Evolutionary conservation across 306 rosid genomes (phyloP).

Genomic region (Medicago lupulina): DNA sequence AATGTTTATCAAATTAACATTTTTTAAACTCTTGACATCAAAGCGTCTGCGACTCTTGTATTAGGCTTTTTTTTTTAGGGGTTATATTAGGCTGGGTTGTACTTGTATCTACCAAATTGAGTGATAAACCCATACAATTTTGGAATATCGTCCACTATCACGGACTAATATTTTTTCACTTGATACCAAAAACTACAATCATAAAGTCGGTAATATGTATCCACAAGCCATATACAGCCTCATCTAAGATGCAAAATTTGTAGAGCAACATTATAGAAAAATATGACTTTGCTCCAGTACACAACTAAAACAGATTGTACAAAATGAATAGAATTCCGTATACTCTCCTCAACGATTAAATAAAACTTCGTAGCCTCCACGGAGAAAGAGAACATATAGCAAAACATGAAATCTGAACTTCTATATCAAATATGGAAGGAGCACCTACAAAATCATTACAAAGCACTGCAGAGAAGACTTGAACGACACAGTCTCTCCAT

Average conservation of each 20-base stretch:
- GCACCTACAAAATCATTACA: conserved; percentile 42
- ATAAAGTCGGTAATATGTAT: conserved; percentile 27
- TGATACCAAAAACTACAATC: conserved; percentile 16
- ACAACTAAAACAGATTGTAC: conserved; percentile 58
- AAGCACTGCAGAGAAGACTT: conserved; percentile 35
- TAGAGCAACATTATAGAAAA: conserved; percentile 50
- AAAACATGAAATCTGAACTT: conserved; percentile 44
- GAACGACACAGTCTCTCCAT: conserved; percentile 39
- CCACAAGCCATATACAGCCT: conserved; percentile 43
- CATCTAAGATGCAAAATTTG: conserved; percentile 53
- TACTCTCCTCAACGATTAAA: conserved; percentile 58
- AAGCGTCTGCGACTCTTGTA: not conserved
- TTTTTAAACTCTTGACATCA: not conserved
- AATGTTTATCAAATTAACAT: no score
- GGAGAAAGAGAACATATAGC: conserved; percentile 48
- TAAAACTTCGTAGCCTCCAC: conserved; percentile 57
- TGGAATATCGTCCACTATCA: not conserved
- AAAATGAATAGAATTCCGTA: conserved; percentile 64
- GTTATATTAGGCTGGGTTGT: no score
- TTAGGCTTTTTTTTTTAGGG: no score
- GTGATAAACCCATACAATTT: not conserved
- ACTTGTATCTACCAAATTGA: not conserved
- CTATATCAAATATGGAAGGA: conserved; percentile 43
- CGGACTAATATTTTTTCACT: not conserved
- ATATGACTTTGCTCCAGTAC: conserved; percentile 49